Evolutionary conservation across 805 yeast species (phyloP).

Genomic region (Yarrowia sp.): DNA sequence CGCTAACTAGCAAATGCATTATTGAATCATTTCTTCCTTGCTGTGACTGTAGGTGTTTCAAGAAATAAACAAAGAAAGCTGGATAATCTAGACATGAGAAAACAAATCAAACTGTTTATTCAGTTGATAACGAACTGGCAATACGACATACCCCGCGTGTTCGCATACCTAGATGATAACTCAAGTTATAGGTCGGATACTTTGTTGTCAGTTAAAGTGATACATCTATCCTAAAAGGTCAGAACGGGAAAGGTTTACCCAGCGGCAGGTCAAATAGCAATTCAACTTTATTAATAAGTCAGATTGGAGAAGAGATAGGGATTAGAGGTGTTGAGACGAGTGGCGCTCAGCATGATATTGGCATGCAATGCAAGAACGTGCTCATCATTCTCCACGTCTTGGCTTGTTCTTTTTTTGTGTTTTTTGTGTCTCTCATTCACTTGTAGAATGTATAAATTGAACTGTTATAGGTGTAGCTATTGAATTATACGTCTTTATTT

Average conservation of each 20-base stretch:
- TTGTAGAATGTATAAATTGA: neutral
- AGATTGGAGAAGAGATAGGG: neutral
- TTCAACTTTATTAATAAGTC: neutral
- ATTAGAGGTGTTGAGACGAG: neutral
- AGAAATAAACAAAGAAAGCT: too few species aligned
- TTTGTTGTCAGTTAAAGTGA: neutral
- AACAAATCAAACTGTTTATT: too few species aligned
- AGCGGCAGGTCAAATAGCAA: neutral
- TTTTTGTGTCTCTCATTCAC: neutral
- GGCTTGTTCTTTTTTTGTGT: too few species aligned
- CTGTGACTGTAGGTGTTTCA: too few species aligned
- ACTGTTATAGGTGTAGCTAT: neutral
- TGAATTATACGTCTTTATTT: neutral
- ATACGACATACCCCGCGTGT: too few species aligned
- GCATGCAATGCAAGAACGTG: too few species aligned
- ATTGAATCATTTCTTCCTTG: too few species aligned
- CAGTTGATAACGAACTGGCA: too few species aligned
- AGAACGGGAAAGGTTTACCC: neutral
- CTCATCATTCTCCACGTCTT: too few species aligned
- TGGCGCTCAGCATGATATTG: too few species aligned
- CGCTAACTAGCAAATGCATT: constrained; percentile 6
- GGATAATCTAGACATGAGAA: too few species aligned
- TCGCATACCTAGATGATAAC: too few species aligned
- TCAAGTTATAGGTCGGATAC: neutral
- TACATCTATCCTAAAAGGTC: neutral